Base-by-base conservation (phyloP, 768 basidiomycete species). In the Panellus pusillus region DNA sequence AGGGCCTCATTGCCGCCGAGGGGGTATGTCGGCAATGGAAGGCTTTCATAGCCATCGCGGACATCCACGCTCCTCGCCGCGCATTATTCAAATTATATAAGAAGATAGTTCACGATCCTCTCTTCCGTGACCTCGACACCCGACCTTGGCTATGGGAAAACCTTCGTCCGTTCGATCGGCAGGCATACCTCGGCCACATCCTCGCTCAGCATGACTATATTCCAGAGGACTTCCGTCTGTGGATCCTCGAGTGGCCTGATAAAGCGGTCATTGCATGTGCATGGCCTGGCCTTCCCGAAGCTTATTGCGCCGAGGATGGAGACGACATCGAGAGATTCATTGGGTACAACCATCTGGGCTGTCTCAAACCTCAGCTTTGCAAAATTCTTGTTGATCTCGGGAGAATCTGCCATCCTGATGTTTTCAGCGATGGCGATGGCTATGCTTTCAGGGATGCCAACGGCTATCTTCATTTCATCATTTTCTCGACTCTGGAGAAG, bases 231-330 rank as follows among this genome's bases (percentile, higher is more conserved):
- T 61, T 66, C 44, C 28, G 47, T 14, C 35, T 62, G 13, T 66
- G 63, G 63, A 46, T 66, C 2, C 58, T 59, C 36, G 65, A 66
- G 47, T 66, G 65, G 65, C 65, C 65, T 15, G 58, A 54, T 15
- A 43, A 53, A 20, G 65, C 62, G n/a, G 56, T 51, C n/a, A 58
- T 65, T 18, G 59, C 44, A 15, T 53, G 60, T 24, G 19, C 54
- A 27, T 66, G 63, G 63, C 65, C 63, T 4, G 62, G 57, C 28
- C 52, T 63, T 20, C 53, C 57, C 44, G 40, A 17, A 13, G 35
- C 8, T 3, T 37, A 28, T 19, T 19, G 15, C 20, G 20, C 17
- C 39, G 17, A 17, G 9, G 39, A 40, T 9, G 19, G 14, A n/a
- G 39, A 40, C n/a, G n/a, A 40, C 39, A 18, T 17, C 11, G n/a